Evolutionary conservation across 345 rosid genomes (phyloP).

Genomic region (Heritiera littoralis): DNA sequence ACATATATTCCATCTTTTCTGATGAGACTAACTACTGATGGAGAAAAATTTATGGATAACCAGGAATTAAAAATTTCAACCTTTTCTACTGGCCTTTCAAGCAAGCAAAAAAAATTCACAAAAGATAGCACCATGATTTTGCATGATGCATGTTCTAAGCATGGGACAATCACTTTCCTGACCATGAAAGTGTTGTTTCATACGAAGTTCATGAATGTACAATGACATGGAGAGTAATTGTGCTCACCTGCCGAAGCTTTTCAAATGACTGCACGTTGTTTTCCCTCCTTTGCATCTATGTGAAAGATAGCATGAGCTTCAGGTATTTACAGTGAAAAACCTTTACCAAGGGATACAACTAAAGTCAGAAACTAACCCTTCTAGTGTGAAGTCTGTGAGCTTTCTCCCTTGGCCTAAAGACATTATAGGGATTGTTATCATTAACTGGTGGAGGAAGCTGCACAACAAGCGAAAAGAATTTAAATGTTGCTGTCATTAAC

Average conservation of each 20-base stretch:
- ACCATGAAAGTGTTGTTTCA: background rate
- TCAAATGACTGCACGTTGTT: slow-evolving; percentile 98
- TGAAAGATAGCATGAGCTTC: slow-evolving; percentile 22
- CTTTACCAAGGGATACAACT: background rate
- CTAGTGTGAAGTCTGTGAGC: slow-evolving; percentile 95
- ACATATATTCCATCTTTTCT: background rate
- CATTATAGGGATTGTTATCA: slow-evolving; percentile 96
- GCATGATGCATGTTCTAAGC: background rate
- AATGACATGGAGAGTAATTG: slow-evolving; percentile 7
- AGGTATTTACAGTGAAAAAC: slow-evolving; percentile 6
- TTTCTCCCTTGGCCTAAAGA: slow-evolving; percentile 96
- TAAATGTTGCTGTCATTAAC: background rate
- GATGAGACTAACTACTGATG: background rate
- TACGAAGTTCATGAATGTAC: background rate
- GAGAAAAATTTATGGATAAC: background rate
- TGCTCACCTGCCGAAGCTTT: slow-evolving; percentile 92
- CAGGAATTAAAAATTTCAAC: background rate
- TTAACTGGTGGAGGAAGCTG: slow-evolving; percentile 99
- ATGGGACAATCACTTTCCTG: background rate
- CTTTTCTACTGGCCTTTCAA: background rate
- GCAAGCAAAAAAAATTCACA: background rate
- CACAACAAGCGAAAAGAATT: slow-evolving; percentile 27
- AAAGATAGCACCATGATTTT: background rate
- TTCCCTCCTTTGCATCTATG: slow-evolving; percentile 98
- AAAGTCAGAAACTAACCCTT: slow-evolving; percentile 56